Evolutionary conservation across 257 asterid genomes (phyloP).

Genomic region (Fraxinus americana): DNA sequence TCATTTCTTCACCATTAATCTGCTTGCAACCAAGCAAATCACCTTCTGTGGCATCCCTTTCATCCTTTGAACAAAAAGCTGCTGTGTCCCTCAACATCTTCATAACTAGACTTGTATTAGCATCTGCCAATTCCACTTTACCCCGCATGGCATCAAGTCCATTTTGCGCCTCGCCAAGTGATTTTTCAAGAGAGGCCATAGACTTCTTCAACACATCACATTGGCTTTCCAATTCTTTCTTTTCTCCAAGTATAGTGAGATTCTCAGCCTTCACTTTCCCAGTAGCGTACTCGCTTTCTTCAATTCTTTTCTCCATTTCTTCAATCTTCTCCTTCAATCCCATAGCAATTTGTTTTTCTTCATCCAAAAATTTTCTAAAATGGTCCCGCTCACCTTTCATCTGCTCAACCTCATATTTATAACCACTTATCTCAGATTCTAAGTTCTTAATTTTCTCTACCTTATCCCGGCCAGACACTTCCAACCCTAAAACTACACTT

Average conservation of each 20-base stretch:
- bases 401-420: slow-evolving; percentile 36
- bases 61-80: slow-evolving; percentile 41
- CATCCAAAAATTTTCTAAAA: slow-evolving; percentile 27
- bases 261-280: slow-evolving; percentile 48
- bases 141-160: slow-evolving; percentile 39
- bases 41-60: slow-evolving; percentile 7
- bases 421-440: slow-evolving; percentile 46
- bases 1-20: slow-evolving; percentile 37
- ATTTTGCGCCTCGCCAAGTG: slow-evolving; percentile 32
- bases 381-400: slow-evolving; percentile 47
- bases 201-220: slow-evolving; percentile 45
- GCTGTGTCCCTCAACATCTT: slow-evolving; percentile 60
- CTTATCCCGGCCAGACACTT: slow-evolving; percentile 31
- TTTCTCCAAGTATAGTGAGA: slow-evolving; percentile 35
- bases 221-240: slow-evolving; percentile 43
- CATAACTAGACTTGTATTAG: slow-evolving; percentile 42
- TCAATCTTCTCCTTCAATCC: slow-evolving; percentile 41
- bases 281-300: slow-evolving; percentile 27
- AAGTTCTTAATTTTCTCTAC: slow-evolving; percentile 39
- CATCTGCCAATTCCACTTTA: slow-evolving; percentile 42
- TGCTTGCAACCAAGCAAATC: slow-evolving; percentile 11
- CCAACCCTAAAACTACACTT: slow-evolving; percentile 37
- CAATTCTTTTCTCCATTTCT: slow-evolving; percentile 47
- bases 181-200: slow-evolving; percentile 38
- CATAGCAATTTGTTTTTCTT: slow-evolving; percentile 43